These are phyloP conservation scores for Filosporella fistucella DNA, from an alignment of 495 filamentous ascomycete genomes.

Conservation along the genomic window DNA sequence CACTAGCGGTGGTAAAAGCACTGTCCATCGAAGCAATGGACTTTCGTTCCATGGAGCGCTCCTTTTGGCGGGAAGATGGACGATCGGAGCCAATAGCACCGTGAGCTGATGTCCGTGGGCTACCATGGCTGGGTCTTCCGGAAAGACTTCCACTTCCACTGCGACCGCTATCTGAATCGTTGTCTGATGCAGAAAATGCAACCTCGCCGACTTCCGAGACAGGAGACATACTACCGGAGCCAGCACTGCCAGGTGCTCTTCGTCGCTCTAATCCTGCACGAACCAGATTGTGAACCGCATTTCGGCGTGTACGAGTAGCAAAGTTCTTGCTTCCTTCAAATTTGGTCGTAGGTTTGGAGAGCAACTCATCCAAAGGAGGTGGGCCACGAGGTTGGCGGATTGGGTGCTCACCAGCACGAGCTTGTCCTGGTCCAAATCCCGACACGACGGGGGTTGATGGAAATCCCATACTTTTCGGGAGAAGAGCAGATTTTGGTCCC, in stretches of 20 bases:
- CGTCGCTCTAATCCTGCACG: slow-evolving; percentile 87
- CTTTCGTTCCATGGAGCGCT: slow-evolving; percentile 56
- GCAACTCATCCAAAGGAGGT: slow-evolving; percentile 86
- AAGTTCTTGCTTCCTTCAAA: slow-evolving; percentile 99
- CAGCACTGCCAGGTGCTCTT: slow-evolving; percentile 49
- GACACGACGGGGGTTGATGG: slow-evolving; percentile 82
- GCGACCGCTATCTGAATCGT: slow-evolving; percentile 73
- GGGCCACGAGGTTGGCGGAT: slow-evolving; percentile 90
- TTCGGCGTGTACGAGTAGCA: slow-evolving; percentile 85
- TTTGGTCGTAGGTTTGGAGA: slow-evolving; percentile 85
- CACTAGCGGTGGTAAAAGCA: slow-evolving; percentile 54
- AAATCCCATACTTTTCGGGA: slow-evolving; percentile 69
- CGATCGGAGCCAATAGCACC: slow-evolving; percentile 86
- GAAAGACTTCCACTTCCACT: slow-evolving; percentile 78
- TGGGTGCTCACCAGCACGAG: slow-evolving; percentile 90
- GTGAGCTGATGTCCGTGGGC: slow-evolving; percentile 70
- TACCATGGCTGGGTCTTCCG: slow-evolving; percentile 73
- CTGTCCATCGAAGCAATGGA: slow-evolving; percentile 37
- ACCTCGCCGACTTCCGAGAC: slow-evolving; percentile 80
- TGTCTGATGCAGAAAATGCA: slow-evolving; percentile 62
- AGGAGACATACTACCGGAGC: slow-evolving; percentile 79
- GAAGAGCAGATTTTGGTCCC: slow-evolving; percentile 48
- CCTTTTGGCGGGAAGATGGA: slow-evolving; percentile 52
- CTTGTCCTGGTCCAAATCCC: slow-evolving; percentile 84
- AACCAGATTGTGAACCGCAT: slow-evolving; percentile 85